These are phyloP conservation scores for Sarcomyxa edulis DNA, from an alignment of 768 basidiomycete genomes.

Conservation along the genomic window DNA sequence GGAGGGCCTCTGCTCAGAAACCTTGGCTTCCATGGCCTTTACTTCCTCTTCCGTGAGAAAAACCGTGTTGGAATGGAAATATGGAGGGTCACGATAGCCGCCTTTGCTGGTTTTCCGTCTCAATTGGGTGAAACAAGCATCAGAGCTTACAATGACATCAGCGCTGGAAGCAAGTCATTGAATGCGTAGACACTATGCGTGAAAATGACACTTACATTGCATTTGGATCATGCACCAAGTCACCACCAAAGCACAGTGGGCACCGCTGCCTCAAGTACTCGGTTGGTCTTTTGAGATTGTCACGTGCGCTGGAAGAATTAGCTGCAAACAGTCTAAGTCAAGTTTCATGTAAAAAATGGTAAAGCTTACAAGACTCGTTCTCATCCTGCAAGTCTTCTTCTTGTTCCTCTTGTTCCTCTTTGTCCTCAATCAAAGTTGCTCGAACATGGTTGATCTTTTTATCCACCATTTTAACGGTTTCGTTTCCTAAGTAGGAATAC, in stretches of 20 bases:
- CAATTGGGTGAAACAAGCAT: slow-evolving; percentile 30
- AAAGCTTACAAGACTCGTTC: too few relatives aligned
- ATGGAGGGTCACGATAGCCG: background rate
- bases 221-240: background rate
- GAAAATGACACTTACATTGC: background rate
- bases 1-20: slow-evolving; percentile 9
- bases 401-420: too few relatives aligned
- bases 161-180: slow-evolving; percentile 7
- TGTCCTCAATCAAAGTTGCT: too few relatives aligned
- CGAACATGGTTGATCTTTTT: too few relatives aligned
- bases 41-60: slow-evolving; percentile 7
- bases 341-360: too few relatives aligned
- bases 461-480: too few relatives aligned
- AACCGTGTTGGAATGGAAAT: background rate
- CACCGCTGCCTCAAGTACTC: slow-evolving; percentile 6
- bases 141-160: slow-evolving; percentile 24
- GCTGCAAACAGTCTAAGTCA: too few relatives aligned
- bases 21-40: slow-evolving; percentile 2
- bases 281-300: slow-evolving; percentile 5
- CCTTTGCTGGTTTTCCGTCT: slow-evolving; percentile 6
- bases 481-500: too few relatives aligned
- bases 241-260: slow-evolving; percentile 8
- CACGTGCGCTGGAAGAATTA: too few relatives aligned
- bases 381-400: too few relatives aligned
- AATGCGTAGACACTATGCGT: too few relatives aligned